These are phyloP conservation scores for Echeveria elegans DNA, from an alignment of 164 flowering plant species.

Conservation along the genomic window DNA sequence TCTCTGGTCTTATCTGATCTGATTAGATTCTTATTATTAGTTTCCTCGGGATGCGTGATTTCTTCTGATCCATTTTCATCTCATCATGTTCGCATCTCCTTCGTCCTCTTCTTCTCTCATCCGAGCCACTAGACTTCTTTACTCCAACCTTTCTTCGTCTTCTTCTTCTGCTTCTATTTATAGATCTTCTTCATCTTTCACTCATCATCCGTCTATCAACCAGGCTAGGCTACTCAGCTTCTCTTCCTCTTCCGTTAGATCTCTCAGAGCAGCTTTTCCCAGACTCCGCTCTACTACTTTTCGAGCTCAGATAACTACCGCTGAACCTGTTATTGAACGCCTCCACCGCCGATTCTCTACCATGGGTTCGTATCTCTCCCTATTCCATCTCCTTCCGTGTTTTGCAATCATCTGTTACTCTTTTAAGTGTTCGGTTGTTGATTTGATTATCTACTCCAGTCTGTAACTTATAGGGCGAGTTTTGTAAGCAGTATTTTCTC, in stretches of 20 bases:
- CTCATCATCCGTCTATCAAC: slow-evolving; percentile 11
- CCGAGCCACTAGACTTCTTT: slow-evolving; percentile 26
- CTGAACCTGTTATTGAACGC: slow-evolving; percentile 36
- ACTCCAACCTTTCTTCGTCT: slow-evolving; percentile 17
- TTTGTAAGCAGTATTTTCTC: too few species aligned
- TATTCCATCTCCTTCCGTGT: too few species aligned
- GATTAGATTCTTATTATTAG: too few species aligned
- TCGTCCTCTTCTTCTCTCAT: slow-evolving; percentile 33
- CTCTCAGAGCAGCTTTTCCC: slow-evolving; percentile 11
- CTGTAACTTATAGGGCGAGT: too few species aligned
- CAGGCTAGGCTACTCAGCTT: slow-evolving; percentile 14
- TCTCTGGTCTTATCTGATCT: too few species aligned
- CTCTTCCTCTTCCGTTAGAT: slow-evolving; percentile 10
- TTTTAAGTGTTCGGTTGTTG: too few species aligned
- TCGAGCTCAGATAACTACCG: slow-evolving; percentile 51
- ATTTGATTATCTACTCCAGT: too few species aligned
- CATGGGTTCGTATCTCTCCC: slow-evolving; percentile 44
- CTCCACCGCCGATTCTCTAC: slow-evolving; percentile 54
- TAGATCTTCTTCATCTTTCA: slow-evolving; percentile 11
- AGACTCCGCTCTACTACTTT: slow-evolving; percentile 48
- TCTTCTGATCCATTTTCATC: too few species aligned
- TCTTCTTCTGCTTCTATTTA: neutral
- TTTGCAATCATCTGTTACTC: too few species aligned
- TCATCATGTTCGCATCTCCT: too few species aligned
- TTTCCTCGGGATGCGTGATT: slow-evolving; percentile 19